Evolutionary conservation across 2,329 filamentous ascomycete species (phyloP).

Genomic region (Colletotrichum navitas): DNA sequence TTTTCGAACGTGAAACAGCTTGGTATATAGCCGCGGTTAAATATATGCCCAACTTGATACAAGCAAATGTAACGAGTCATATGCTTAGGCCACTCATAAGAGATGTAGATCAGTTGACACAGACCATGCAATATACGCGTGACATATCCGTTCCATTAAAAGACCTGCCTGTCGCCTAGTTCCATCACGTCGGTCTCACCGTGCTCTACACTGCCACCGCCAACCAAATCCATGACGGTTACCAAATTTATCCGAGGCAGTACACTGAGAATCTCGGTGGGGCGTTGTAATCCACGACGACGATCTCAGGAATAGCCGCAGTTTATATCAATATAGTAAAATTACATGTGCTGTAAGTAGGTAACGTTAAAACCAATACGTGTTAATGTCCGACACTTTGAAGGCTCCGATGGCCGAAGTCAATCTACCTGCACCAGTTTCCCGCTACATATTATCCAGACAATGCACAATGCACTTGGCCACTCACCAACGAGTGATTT

Average conservation of each 20-base stretch:
- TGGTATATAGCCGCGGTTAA: not conserved
- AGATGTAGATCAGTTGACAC: not conserved
- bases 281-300: not conserved
- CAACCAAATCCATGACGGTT: not conserved
- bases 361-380: not conserved
- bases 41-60: not conserved
- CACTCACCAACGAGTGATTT: too few species aligned
- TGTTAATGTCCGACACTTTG: not conserved
- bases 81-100: not conserved
- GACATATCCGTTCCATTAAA: slow-evolving; percentile 3
- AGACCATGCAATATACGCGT: not conserved
- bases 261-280: not conserved
- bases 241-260: slow-evolving; percentile 30
- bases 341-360: slow-evolving; percentile 12
- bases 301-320: not conserved
- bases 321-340: slow-evolving; percentile 3
- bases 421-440: not conserved
- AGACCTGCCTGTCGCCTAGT: not conserved
- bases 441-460: not conserved
- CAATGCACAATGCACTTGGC: not conserved
- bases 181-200: slow-evolving; percentile 1
- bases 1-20: slow-evolving; percentile 24
- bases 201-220: not conserved
- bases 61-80: not conserved
- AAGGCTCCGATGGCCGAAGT: too few species aligned